Base-by-base conservation (phyloP, 257 asterid species). In the Forsythia viridissima region DNA sequence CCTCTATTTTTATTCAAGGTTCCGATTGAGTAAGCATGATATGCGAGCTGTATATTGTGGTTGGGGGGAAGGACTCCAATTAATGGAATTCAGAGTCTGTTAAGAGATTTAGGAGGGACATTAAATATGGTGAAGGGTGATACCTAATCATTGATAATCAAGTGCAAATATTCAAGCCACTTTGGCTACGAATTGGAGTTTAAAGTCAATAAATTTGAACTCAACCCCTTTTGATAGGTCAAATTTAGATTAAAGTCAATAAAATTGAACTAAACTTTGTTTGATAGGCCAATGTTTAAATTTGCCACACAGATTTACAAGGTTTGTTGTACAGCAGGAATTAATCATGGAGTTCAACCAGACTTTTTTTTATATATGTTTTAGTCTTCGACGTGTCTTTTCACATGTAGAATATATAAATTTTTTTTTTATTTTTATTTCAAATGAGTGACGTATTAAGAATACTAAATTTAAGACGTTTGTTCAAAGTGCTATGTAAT, bases 131-230 rank as follows among this genome's bases (percentile, higher is more conserved):
- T n/a, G 10, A 59, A n/a, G 6, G 10, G 69, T 63, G 70, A 63
- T 21, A 63, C 70, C 70, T 63, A 63, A 63, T 24, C 39, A 24
- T 10, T 10, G 39, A 63, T 63, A 21, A 21, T 61, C 37, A 21
- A 18, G 36, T 6, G 38, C 12, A 24, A 9, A 21, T 21, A 55
- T 55, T 55, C 65, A 55, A 55, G 65, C 6, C 30, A 3, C n/a
- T 13, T 48, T 18, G 65, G 6, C 3, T 21, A 10, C 70, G 24
- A 9, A 63, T 59, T 78, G 77, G 65, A 59, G 77, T 36, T 34
- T 34, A 71, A 78, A 71, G 82, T 71, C 82, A 71, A 78, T 39
- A 59, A 78, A 18, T 57, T 71, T 71, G 71, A 57, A 78, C 38
- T 59, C 77, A 8, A 42, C 11, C 61, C 4, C 55, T 41, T 36